Percentiles rank a stretch among this genome's conserved stretches.
Evolutionary conservation across 441 rosid genomes (phyloP).

Genomic region (Pelargonium australe): DNA sequence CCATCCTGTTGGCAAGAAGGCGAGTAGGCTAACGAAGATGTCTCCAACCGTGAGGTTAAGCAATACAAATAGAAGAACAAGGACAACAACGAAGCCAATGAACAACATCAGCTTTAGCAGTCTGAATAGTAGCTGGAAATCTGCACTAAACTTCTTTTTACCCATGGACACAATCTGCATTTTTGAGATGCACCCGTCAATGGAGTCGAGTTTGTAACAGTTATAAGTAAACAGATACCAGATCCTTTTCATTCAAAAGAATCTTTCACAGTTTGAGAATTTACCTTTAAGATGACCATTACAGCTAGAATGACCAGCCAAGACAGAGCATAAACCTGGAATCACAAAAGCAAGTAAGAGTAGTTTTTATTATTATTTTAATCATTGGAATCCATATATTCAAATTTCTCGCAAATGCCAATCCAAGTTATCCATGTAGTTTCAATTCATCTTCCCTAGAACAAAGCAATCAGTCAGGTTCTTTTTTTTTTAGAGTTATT

Average conservation of each 20-base stretch:
- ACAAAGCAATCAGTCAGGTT: too few species aligned
- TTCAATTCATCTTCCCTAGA: too few species aligned
- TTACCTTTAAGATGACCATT: conserved; percentile 74
- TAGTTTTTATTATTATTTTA: not conserved
- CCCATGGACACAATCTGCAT: conserved; percentile 90
- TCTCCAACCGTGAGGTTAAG: conserved; percentile 76
- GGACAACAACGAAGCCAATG: conserved; percentile 49
- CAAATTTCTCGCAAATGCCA: not conserved
- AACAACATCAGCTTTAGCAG: conserved; percentile 69
- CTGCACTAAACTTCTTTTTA: conserved; percentile 92
- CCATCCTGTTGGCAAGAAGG: conserved; percentile 88
- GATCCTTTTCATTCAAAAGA: not conserved
- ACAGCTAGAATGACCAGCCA: conserved; percentile 88
- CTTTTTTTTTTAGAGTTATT: too few species aligned
- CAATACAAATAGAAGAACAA: conserved; percentile 65
- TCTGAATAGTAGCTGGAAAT: conserved; percentile 95
- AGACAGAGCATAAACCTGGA: conserved; percentile 80
- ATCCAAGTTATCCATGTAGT: too few species aligned
- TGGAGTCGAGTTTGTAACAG: conserved; percentile 1
- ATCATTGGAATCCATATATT: not conserved
- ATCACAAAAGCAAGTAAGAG: conserved; percentile 18
- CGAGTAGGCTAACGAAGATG: conserved; percentile 71
- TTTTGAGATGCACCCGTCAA: not conserved
- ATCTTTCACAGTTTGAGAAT: conserved; percentile 9
- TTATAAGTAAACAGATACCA: not conserved